Conservation (phyloP, 176 grass and related monocot species). For the Metroxylon sagu region DNA sequence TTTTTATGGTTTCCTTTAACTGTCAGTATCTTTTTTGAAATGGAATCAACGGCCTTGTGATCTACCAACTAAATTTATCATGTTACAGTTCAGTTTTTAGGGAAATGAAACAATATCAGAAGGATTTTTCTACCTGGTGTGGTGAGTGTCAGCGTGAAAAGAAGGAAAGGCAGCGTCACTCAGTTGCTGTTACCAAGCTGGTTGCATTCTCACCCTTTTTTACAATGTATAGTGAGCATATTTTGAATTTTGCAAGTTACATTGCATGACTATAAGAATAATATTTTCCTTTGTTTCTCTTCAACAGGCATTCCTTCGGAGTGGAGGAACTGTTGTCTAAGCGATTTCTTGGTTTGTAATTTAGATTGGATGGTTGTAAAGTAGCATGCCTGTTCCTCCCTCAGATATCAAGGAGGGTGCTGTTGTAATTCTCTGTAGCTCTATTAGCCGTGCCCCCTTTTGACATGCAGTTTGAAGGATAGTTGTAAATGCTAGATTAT, state of each 20-base stretch:
- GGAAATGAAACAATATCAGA: conserved; percentile 88
- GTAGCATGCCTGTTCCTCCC: neutral
- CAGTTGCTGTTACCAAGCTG: conserved; percentile 77
- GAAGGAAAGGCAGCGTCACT: conserved; percentile 65
- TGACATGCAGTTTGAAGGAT: conserved; percentile 10
- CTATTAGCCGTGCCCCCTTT: neutral
- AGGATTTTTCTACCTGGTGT: conserved; percentile 88
- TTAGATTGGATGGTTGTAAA: conserved; percentile 5
- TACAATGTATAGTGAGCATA: neutral
- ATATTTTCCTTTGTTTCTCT: conserved; percentile 19
- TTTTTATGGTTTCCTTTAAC: no score
- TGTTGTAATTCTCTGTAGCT: neutral
- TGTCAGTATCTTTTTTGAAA: no score
- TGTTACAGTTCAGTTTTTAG: conserved; percentile 75
- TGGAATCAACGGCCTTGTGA: no score
- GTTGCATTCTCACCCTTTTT: conserved; percentile 23
- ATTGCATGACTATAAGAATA: conserved; percentile 10
- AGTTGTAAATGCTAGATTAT: conserved; percentile 22
- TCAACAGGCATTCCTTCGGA: conserved; percentile 74
- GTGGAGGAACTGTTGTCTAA: conserved; percentile 53
- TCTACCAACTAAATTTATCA: no score
- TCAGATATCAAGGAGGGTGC: neutral
- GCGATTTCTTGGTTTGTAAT: conserved; percentile 16
- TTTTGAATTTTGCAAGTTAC: neutral
- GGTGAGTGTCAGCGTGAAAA: conserved; percentile 77